Evolutionary conservation across 495 filamentous ascomycete genomes (phyloP).

Genomic region (Peziza echinospora): DNA sequence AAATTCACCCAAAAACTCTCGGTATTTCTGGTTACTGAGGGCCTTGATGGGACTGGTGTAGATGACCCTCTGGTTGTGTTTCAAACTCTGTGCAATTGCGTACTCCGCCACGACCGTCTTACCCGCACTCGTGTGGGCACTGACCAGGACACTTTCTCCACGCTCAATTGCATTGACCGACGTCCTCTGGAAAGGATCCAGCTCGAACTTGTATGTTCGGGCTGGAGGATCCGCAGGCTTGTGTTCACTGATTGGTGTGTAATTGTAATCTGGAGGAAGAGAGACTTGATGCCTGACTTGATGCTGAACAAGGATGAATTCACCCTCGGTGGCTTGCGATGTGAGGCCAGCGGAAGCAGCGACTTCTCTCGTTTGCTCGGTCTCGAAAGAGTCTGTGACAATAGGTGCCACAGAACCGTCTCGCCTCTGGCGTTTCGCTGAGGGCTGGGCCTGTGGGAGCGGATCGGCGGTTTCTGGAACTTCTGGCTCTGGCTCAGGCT

Average conservation of each 20-base stretch:
- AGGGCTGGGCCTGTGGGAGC: slow-evolving; percentile 8
- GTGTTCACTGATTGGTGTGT: slow-evolving; percentile 80
- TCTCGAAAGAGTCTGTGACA: slow-evolving; percentile 83
- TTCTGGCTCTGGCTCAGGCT: slow-evolving; percentile 19
- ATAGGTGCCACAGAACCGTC: slow-evolving; percentile 57
- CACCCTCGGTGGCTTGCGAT: slow-evolving; percentile 20
- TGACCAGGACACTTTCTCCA: slow-evolving; percentile 87
- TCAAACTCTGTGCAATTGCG: slow-evolving; percentile 91
- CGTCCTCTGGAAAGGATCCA: slow-evolving; percentile 91
- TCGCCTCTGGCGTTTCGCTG: slow-evolving; percentile 50
- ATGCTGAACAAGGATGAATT: slow-evolving; percentile 68
- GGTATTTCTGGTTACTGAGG: slow-evolving; percentile 92
- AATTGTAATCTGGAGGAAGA: slow-evolving; percentile 78
- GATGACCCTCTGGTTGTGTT: slow-evolving; percentile 91
- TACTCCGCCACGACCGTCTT: slow-evolving; percentile 98
- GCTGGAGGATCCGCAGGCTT: slow-evolving; percentile 67
- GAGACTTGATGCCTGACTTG: slow-evolving; percentile 98
- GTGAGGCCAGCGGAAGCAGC: slow-evolving; percentile 65
- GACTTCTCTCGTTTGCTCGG: slow-evolving; percentile 80
- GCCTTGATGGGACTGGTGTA: slow-evolving; percentile 99
- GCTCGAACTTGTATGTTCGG: slow-evolving; percentile 59
- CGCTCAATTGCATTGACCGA: slow-evolving; percentile 84
- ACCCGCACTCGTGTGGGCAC: slow-evolving; percentile 90
- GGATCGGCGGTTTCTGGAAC: slow-evolving; percentile 25
- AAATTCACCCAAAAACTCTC: slow-evolving; percentile 88